Evolutionary conservation across 75 land plant species (phyloP), one percentile per base, ranked within the genome.

Genomic region (Cunninghamia lanceolata): DNA sequence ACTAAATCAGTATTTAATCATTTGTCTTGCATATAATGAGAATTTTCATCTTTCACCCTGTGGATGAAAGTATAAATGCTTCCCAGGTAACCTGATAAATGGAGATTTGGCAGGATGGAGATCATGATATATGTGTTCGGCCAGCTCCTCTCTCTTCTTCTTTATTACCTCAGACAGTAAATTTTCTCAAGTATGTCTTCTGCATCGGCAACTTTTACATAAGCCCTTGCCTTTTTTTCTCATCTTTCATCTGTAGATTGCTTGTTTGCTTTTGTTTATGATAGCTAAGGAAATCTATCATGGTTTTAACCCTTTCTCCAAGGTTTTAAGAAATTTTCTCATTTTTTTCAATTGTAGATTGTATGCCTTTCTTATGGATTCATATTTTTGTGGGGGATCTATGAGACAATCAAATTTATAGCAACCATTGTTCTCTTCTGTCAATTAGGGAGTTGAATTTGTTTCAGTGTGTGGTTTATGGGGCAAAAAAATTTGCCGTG

Each of bases 81-180:
- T 45, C 34, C 47, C 36, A 52, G 63, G 40, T 35, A 54, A 34
- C 56, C 84, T 52, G 50, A 83, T 83, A 54, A 32, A 34, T 54
- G 84, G 40, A 83, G 47, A 52, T 8, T 35, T 52, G 63, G 25
- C 84, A 83, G 84, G 84, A 83, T 83, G 84, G 66, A 53, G 84
- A 83, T 52, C 25, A 54, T 83, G 40, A n/a, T 17, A 54, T 35
- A 46, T 63, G 34, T 7, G 84, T 83, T 83, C 63, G 3, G 66
- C 82, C 46, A 34, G 59, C 50, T 7, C 36, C 59, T 83, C 59
- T 52, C 16, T 79, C 46, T 28, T 80, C 84, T 17, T 9, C 63
- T 35, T 54, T 83, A 46, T 36, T 15, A 54, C 56, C 21, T 83
- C 84, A 54, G 47, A 6, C 40, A 15, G 34, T 16, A 83, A 83